Evolutionary conservation across 2,329 filamentous ascomycete species (phyloP), one percentile per base, ranked within the genome.

Genomic region (Colletotrichum australisinense): DNA sequence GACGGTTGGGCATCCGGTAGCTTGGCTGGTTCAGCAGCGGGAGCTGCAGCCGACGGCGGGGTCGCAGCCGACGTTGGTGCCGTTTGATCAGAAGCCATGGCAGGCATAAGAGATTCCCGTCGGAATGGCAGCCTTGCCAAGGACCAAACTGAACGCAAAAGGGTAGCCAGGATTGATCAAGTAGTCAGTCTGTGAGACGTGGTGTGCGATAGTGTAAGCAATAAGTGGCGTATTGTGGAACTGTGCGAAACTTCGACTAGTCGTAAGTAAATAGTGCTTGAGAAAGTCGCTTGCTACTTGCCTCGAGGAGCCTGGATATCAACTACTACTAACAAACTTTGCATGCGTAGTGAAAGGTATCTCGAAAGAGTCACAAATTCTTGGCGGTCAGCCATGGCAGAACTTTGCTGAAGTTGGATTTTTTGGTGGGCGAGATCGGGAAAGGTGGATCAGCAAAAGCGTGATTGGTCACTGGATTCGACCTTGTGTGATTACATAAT

Each of bases 301-400:
- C 67, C 32, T 57, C 63, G 46, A 28, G 19, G n/a, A 35, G 14
- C 56, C 46, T 16, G 8, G 26, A 24, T 30, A 6, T 22, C 52
- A 28, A 55, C 7, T 11, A 19, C 52, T 55, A 24, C 52, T 55
- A 30, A 30, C n/a, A 22, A 12, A 35, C 38, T 49, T n/a, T 53
- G 46, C 16, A 22, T 32, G 26, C 22, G 26, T 32, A 49, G 28
- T 67, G 56, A 62, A 14, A 56, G 55, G 56, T 38, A 67, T 67
- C 69, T 60, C 9, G 26, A 49, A 71, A 49, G 63, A 67, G 63
- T 62, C 69, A 67, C 63, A 71, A 56, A 49, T 56, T 71, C 16
- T 35, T 56, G 32, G 69, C 69, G 69, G 69, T 71, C 69, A 71
- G 63, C 46, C 46, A 8, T 56, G 69, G 69, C 69, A 71, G 63